A percentile compares a stretch with the other conserved stretches of the same genome.
phyloP scores from a whole-genome alignment of 106 monocot genomes.

The Platanthera guangdongensis region DNA sequence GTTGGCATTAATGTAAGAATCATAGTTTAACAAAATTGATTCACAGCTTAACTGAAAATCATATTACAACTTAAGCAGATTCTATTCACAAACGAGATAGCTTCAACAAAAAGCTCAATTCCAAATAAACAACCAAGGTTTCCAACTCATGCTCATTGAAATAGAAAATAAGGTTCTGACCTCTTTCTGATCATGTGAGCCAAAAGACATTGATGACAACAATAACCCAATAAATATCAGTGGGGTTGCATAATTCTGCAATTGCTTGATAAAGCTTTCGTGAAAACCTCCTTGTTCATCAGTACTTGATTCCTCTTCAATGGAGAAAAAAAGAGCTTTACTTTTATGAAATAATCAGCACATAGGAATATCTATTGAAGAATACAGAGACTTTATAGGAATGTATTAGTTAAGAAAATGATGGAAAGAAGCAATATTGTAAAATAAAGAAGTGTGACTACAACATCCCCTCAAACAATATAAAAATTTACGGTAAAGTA shows the following conservation, averaged over 20 bases:
- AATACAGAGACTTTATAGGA: neutral
- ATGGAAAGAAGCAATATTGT: neutral
- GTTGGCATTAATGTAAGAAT: neutral
- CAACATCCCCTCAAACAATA: neutral
- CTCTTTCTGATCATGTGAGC: conserved; percentile 69
- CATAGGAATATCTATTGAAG: neutral
- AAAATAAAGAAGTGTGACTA: neutral
- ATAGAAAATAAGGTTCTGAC: conserved; percentile 22
- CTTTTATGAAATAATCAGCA: neutral
- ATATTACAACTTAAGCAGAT: neutral
- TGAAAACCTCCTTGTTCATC: conserved; percentile 63
- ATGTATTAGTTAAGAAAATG: neutral
- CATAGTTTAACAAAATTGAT: neutral
- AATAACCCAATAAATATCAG: conserved; percentile 68
- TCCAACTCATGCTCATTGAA: neutral
- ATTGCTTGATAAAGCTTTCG: conserved; percentile 52
- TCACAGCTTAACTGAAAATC: neutral
- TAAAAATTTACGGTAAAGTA: too few species aligned
- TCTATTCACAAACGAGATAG: too few species aligned
- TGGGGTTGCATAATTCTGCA: conserved; percentile 67
- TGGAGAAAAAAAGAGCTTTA: conserved; percentile 11
- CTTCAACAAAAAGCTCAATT: neutral
- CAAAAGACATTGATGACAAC: conserved; percentile 52
- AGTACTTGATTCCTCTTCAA: conserved; percentile 61
- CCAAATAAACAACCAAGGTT: neutral